Evolutionary conservation across 2,329 filamentous ascomycete species (phyloP).

Genomic region (Xylariaceae sp.): DNA sequence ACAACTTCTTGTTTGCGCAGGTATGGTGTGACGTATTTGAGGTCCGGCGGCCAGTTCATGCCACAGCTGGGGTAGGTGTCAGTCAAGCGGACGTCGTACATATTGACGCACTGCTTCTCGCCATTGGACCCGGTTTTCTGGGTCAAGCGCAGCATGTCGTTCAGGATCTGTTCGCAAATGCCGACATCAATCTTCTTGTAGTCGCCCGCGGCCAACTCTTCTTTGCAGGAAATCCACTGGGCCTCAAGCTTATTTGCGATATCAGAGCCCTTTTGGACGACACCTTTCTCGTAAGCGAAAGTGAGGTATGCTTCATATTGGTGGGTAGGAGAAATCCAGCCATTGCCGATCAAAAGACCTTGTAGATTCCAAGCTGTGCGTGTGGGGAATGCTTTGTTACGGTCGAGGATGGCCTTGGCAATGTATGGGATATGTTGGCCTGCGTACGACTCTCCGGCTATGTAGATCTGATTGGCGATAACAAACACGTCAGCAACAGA

Average conservation of each 20-base stretch:
- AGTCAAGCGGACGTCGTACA: conserved; percentile 90
- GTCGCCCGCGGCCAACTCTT: conserved; percentile 49
- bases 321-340: conserved; percentile 87
- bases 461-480: conserved; percentile 63
- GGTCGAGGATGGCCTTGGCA: conserved; percentile 81
- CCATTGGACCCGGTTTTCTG: conserved; percentile 46
- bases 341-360: conserved; percentile 91
- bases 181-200: conserved; percentile 61
- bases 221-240: conserved; percentile 65
- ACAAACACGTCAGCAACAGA: background rate
- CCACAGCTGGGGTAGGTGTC: conserved; percentile 82
- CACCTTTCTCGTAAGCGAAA: conserved; percentile 71
- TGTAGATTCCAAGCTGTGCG: conserved; percentile 68
- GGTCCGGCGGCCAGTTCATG: conserved; percentile 96
- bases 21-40: conserved; percentile 74
- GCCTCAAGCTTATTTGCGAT: conserved; percentile 62
- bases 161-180: conserved; percentile 74
- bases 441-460: conserved; percentile 94
- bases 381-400: conserved; percentile 63
- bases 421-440: conserved; percentile 98
- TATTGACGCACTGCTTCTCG: conserved; percentile 71
- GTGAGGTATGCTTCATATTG: conserved; percentile 87
- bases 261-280: conserved; percentile 66
- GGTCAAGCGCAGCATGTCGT: conserved; percentile 66
- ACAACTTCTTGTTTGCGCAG: conserved; percentile 77